A percentile compares a stretch with the other conserved stretches of the same genome.
Evolutionary conservation across 2,329 filamentous ascomycete species (phyloP).

Genomic region (Fusarium nurragi): DNA sequence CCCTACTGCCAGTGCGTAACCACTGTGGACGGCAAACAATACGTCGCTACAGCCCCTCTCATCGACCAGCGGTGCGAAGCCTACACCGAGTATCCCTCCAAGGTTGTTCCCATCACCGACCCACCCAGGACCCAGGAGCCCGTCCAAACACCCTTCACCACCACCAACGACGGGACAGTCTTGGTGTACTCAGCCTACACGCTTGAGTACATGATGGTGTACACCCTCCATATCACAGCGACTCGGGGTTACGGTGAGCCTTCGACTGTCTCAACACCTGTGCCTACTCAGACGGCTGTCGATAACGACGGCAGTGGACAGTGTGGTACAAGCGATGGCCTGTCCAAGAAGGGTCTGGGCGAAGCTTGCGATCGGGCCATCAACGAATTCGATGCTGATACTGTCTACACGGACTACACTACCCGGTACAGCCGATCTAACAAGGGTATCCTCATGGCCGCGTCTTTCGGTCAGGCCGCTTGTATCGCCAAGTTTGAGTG

Average conservation of each 20-base stretch:
- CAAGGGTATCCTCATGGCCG: slow-evolving; percentile 5
- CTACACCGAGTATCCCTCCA: slow-evolving; percentile 1
- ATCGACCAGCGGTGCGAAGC: neutral
- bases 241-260: too few relatives aligned
- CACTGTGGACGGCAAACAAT: slow-evolving; percentile 3
- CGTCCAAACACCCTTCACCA: slow-evolving; percentile 1
- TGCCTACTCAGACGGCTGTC: slow-evolving; percentile 16
- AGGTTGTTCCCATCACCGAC: neutral
- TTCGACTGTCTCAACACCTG: neutral
- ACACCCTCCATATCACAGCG: too few relatives aligned
- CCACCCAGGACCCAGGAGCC: neutral
- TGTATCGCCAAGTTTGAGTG: slow-evolving; percentile 26
- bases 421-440: slow-evolving; percentile 9
- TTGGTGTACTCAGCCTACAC: slow-evolving; percentile 9
- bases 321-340: slow-evolving; percentile 14
- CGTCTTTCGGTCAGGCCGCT: slow-evolving; percentile 2
- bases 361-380: slow-evolving; percentile 22
- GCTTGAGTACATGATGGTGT: neutral
- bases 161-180: slow-evolving; percentile 10
- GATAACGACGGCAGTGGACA: slow-evolving; percentile 17
- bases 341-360: slow-evolving; percentile 9
- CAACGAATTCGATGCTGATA: slow-evolving; percentile 3
- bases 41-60: neutral
- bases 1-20: slow-evolving; percentile 12
- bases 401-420: slow-evolving; percentile 13